Base-by-base conservation (phyloP, 2,329 filamentous ascomycete genomes). In the Sarocladium kiliense region DNA sequence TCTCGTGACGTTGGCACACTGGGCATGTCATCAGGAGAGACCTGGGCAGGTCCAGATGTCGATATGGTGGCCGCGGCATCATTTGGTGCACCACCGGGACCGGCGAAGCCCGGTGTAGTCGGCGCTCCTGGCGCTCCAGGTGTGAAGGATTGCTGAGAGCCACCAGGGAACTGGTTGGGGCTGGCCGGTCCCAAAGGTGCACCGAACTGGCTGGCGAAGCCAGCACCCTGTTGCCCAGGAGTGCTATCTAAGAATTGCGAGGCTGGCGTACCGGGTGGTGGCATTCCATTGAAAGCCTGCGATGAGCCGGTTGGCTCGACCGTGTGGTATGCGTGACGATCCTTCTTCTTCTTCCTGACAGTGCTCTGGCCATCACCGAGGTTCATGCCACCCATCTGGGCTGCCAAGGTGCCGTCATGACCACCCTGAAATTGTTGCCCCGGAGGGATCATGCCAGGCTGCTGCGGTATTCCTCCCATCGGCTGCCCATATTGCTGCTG, bases 11-110 rank as follows among this genome's bases (percentile, higher is more conserved):
- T 74, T 12, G 94, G 92, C 53, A 99, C 83, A 67, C 92, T 97
- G 41, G 94, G 94, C 64, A 97, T 89, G 64, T 96, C 90, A 66
- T 97, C 91, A 18, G 91, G 86, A 58, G 96, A 91, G 54, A 97
- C 89, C 65, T 86, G 84, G 53, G 64, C 57, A 11, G 65, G 61
- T 11, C 70, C 71, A 9, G 63, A 58, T 11, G 69, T 64, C 32
- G 71, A 61, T 41, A 73, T 64, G 36, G 65, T 65, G 11, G 71
- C 64, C 9, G 68, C 60, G 25, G 65, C 63, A 25, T 71, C 66
- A 32, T 64, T 60, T 36, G 60, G 57, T 18, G 57, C 59, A 27
- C 54, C 59, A 19, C 60, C 61, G 32, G 64, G 59, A 19, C 49
- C 49, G 16, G 57, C 60, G 47, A 64, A 61, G 51, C 65, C 61